Evolutionary conservation across 352 stramenopile species (phyloP).

Genomic region (Pythium grandisporangium): DNA sequence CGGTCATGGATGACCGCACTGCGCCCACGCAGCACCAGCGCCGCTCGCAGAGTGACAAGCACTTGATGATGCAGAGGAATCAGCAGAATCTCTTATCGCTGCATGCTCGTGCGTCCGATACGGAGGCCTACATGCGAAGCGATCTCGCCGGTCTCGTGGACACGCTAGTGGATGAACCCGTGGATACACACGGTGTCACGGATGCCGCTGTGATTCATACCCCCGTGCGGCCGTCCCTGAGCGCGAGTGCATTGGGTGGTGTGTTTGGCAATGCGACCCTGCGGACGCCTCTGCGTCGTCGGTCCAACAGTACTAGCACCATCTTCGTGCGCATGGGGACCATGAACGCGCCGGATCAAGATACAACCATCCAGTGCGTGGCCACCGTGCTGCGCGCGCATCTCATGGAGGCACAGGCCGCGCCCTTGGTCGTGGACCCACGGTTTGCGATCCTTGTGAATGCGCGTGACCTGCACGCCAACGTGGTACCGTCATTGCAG

Average conservation of each 20-base stretch:
- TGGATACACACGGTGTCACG: no score
- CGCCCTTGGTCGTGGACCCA: constrained; percentile 33
- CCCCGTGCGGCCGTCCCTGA: not conserved
- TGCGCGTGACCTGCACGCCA: constrained; percentile 21
- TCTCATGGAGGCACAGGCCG: constrained; percentile 83
- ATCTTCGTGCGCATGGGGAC: constrained; percentile 90
- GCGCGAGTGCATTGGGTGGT: constrained; percentile 9
- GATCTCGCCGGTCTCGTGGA: no score
- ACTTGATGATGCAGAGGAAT: constrained; percentile 17
- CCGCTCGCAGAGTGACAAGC: no score
- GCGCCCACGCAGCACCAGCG: no score
- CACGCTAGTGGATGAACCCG: no score
- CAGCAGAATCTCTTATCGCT: no score
- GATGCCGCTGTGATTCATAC: no score
- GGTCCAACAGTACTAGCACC: constrained; percentile 93
- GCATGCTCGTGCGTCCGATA: constrained; percentile 41
- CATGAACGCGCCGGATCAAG: constrained; percentile 94
- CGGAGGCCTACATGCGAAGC: constrained; percentile 37
- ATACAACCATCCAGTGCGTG: constrained; percentile 94
- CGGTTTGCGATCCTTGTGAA: constrained; percentile 73
- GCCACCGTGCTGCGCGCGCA: constrained; percentile 94
- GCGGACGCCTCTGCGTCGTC: constrained; percentile 59
- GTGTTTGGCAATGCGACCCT: no score
- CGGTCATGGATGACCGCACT: constrained; percentile 11
- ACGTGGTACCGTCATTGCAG: constrained; percentile 74